Evolutionary conservation across 345 rosid genomes (phyloP), one percentile per base, ranked within the genome.

Genomic region (Turnera subulata): DNA sequence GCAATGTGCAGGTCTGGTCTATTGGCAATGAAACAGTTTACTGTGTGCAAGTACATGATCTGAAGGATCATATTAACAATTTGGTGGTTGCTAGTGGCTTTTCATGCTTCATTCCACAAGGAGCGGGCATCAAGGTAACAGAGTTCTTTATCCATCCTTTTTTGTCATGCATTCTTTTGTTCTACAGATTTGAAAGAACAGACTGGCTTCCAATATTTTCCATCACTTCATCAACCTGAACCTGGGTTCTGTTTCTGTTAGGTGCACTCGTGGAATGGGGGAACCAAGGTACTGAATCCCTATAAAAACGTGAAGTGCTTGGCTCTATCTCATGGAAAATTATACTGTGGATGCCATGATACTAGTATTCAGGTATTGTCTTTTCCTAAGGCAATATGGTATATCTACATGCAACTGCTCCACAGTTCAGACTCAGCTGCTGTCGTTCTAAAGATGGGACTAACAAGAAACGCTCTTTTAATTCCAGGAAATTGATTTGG

Each of bases 331-430:
- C 84, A 75, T 24, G 92, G 88, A 50, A 78, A 78, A 62, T 56
- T 85, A 21, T 85, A 73, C n/a, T 80, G 88, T 18, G 92, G 92
- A 63, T 80, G 92, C 67, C 78, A 73, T n/a, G 88, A 85, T 62
- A 75, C 43, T 64, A 77, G 88, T 59, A 73, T 85, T 66, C 92
- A 85, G 84, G 90, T 84, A 55, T 39, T 32, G 1, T 15, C 15
- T 48, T 66, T 33, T 40, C 37, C 50, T 7, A 17, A 21, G 9
- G 35, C 14, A 49, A 49, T 12, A 22, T n/a, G n/a, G n/a, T 24
- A 22, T 23, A 22, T 26, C 32, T 2, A 11, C 29, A 2, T 49
- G 5, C 16, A 10, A 14, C 25, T 6, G 18, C 18, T 48, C 6
- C 13, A 11, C 52, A 17, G 0, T 20, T 21, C 52, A 48, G 5